Conservation (phyloP, 1,284 basidiomycete genomes). For the Pyrrhoderma noxium region DNA sequence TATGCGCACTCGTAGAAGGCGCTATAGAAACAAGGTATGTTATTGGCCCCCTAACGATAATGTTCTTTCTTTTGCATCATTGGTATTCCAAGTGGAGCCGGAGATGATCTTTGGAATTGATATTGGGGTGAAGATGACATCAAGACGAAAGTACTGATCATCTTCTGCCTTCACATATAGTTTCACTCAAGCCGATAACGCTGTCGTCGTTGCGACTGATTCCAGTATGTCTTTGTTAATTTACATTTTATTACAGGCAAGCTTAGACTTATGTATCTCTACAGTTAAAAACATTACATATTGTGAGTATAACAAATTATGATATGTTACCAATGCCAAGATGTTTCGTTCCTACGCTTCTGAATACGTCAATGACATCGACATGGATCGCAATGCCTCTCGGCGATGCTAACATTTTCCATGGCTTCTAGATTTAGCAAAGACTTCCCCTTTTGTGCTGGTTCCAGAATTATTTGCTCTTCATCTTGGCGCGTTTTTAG, state of each 20-base stretch:
- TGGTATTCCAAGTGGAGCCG: too few species aligned
- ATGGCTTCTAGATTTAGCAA: constrained; percentile 64
- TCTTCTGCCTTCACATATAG: constrained; percentile 30
- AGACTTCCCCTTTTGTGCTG: constrained; percentile 79
- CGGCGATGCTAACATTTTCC: background rate
- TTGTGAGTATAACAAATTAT: constrained; percentile 38
- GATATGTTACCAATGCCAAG: background rate
- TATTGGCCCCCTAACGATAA: background rate
- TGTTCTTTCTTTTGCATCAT: background rate
- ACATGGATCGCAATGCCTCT: constrained; percentile 3
- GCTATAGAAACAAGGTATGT: constrained; percentile 62
- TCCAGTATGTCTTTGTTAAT: constrained; percentile 48
- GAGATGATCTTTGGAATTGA: background rate
- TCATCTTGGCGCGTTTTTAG: constrained; percentile 79
- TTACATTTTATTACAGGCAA: background rate
- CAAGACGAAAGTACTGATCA: background rate
- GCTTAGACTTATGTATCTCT: constrained; percentile 5
- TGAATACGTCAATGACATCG: background rate
- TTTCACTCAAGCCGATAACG: constrained; percentile 81
- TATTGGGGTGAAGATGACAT: background rate
- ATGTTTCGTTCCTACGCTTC: background rate
- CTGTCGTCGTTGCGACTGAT: constrained; percentile 81
- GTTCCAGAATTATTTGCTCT: constrained; percentile 82
- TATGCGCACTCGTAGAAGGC: constrained; percentile 74
- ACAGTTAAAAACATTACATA: constrained; percentile 91